A percentile compares a stretch with the other conserved stretches of the same genome.
Conservation (phyloP, 148 eudicot species). For the Rhododendron ovatum region DNA sequence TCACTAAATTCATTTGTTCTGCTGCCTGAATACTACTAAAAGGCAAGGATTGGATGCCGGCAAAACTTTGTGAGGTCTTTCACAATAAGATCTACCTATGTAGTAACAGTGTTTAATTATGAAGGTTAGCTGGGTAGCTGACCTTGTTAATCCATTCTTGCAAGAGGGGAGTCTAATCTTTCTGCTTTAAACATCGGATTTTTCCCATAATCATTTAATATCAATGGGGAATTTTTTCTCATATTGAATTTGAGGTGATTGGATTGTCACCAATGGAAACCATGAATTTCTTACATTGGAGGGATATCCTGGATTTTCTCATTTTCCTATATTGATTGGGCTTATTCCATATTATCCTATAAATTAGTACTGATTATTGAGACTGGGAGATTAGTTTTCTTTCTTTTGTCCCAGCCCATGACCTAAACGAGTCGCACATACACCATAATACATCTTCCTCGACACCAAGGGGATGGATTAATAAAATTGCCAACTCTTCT, state of each 20-base stretch:
- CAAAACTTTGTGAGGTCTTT: not conserved
- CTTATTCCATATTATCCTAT: not conserved
- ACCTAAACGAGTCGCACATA: not conserved
- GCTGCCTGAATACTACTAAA: not conserved
- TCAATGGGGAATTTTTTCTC: not conserved
- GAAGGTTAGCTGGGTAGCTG: not conserved
- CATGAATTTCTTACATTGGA: not conserved
- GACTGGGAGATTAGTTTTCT: not conserved
- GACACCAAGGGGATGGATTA: not conserved
- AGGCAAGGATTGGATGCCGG: not conserved
- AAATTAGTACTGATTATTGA: not conserved
- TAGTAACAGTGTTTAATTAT: not conserved
- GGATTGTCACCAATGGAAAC: not conserved
- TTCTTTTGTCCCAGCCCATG: not conserved
- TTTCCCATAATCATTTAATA: not conserved
- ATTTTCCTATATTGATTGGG: not conserved
- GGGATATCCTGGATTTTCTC: not conserved
- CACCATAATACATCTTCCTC: not conserved
- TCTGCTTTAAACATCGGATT: not conserved
- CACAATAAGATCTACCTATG: not conserved
- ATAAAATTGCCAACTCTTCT: not conserved
- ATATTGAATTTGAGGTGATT: not conserved
- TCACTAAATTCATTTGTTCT: not conserved
- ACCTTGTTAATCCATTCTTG: not conserved
- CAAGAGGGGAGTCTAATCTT: not conserved